These are phyloP conservation scores for Mycena alexandri DNA, from an alignment of 768 basidiomycete genomes.

Conservation along the genomic window DNA sequence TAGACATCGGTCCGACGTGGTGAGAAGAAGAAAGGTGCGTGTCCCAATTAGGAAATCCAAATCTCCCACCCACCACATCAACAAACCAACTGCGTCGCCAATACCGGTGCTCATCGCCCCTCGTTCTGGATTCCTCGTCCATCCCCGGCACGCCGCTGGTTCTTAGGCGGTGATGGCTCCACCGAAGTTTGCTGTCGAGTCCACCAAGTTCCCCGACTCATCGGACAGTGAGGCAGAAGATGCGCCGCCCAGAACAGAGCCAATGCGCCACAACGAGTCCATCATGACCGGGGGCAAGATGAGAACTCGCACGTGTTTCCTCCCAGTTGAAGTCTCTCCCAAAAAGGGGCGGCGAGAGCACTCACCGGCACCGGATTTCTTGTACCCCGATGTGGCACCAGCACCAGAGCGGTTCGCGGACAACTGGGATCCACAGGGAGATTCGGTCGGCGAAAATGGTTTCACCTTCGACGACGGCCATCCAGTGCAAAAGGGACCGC, in stretches of 20 bases:
- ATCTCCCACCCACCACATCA: neutral
- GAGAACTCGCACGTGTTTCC: neutral
- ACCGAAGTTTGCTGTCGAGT: neutral
- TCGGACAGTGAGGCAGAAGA: neutral
- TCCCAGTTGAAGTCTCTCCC: neutral
- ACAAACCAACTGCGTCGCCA: too few species aligned
- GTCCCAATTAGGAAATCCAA: neutral
- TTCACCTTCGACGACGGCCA: conserved; percentile 8
- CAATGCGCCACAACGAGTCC: neutral
- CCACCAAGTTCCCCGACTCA: neutral
- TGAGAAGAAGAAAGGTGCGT: neutral
- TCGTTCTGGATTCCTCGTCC: neutral
- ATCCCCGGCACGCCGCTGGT: neutral
- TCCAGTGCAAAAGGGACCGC: neutral
- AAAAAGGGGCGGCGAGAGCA: neutral
- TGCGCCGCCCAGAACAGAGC: neutral
- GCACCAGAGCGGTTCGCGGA: neutral
- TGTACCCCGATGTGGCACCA: neutral
- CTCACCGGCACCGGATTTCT: neutral
- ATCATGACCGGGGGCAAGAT: neutral
- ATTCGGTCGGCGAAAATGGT: neutral
- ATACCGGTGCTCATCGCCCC: neutral
- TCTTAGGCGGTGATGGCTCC: neutral
- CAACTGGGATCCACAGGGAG: too few species aligned
- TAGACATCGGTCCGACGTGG: too few species aligned